Evolutionary conservation across 1,139 yeast genomes (phyloP), one percentile per base, ranked within the genome.

Genomic region (Lodderomyces theae): DNA sequence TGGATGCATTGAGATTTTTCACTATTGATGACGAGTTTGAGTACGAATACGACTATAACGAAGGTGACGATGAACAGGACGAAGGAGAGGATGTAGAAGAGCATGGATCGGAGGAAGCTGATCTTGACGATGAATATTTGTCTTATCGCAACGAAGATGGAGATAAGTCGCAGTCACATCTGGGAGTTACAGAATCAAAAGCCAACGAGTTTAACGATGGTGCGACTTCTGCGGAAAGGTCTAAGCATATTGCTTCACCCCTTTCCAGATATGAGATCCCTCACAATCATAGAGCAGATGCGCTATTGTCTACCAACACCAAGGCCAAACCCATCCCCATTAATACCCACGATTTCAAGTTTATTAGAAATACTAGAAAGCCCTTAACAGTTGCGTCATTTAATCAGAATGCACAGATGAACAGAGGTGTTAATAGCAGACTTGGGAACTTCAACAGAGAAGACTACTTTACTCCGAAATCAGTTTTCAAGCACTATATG

Each of bases 21-120:
- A 88, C 97, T 11, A 78, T 86, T 43, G 97, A 90, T 61, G 95
- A 86, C 51, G 95, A 83, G 53, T 75, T 74, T 51, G 66, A 69
- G 68, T 73, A 73, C 41, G 75, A 75, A 37, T 72, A 71, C 24
- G 66, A 73, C 33, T 69, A 63, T 24, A 69, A 62, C n/a, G 67
- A 58, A 19, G 60, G 52, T 9, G 59, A 57, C 16, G 64, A 57
- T 15, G 48, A 40, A 15, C 51, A 45, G 11, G 46, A 39, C 16
- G 52, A 46, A 13, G 47, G 43, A 4, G 44, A 46, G n/a, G 53
- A 42, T 4, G 42, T 29, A 11, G 48, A 40, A 21, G 49, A 43
- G 7, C 43, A 33, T 16, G 53, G 45, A 12, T 50, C 42, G 7
- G 56, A 51, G 21, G 57, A 52, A 18, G 59, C 52, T 12, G 44